Conservation (phyloP, 495 filamentous ascomycete species). For the Amorphotheca resinae region DNA sequence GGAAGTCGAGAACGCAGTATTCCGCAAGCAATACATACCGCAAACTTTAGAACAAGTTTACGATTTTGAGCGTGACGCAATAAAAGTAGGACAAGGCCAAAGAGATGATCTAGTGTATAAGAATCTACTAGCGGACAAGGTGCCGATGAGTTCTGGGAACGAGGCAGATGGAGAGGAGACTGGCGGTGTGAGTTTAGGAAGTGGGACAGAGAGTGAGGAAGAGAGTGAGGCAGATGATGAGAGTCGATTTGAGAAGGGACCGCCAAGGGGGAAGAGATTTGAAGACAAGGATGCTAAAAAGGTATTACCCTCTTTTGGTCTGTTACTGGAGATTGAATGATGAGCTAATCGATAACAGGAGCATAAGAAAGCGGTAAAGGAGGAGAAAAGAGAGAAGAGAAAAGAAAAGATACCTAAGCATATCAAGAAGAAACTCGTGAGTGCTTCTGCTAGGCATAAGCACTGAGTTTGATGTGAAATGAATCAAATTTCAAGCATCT, state of each 20-base stretch:
- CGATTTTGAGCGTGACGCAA: constrained; percentile 82
- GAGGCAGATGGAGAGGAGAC: constrained; percentile 27
- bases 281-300: constrained; percentile 85
- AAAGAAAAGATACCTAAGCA: constrained; percentile 95
- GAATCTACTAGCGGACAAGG: constrained; percentile 61
- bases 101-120: constrained; percentile 68
- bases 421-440: constrained; percentile 69
- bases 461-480: constrained; percentile 16
- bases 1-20: constrained; percentile 80
- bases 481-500: background rate
- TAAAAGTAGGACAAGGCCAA: constrained; percentile 57
- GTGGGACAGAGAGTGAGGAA: constrained; percentile 19
- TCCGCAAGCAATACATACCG: constrained; percentile 89
- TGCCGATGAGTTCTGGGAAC: constrained; percentile 28
- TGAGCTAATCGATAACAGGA: constrained; percentile 27
- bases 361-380: constrained; percentile 85
- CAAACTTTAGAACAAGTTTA: constrained; percentile 91
- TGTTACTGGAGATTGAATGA: constrained; percentile 3
- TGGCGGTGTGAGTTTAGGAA: constrained; percentile 24
- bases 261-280: constrained; percentile 76
- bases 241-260: constrained; percentile 46
- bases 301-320: constrained; percentile 24
- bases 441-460: constrained; percentile 18
- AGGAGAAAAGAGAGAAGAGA: constrained; percentile 81
- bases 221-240: constrained; percentile 31